Base-by-base conservation (phyloP, 164 flowering plant species). In the Sextonia rubra region DNA sequence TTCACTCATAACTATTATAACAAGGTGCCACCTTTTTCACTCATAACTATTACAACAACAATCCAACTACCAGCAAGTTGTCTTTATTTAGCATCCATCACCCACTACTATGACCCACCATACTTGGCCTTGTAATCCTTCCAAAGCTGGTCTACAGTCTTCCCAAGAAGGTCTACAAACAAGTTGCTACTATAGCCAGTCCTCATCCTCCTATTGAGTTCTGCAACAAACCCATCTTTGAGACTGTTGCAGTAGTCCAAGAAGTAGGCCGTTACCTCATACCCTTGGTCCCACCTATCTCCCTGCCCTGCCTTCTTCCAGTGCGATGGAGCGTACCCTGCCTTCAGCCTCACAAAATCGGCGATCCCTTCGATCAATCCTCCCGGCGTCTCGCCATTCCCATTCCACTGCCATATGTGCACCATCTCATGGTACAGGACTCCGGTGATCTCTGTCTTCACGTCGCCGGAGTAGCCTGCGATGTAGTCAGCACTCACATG, bases 371-470 rank as follows among this genome's bases (percentile, higher is more conserved):
- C 92, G 1, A 82, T 86, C 60, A 89, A 61, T 2, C 88, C 88
- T 0, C n/a, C 18, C 2, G 60, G 60, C n/a, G 60, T n/a, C 60
- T n/a, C 20, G n/a, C 22, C 60, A 18, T n/a, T 86, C 0, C 90
- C 92, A 11, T 81, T 72, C 91, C 93, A 86, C 70, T 91, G 97
- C 93, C 93, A 91, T 0, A 84, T 44, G 29, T 90, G 94, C 1
- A 86, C 75, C 73, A 75, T 64, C 72, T 90, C 90, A 44, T 90
- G 95, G 74, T 85, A 89, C 0, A 87, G 14, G 2, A 89, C 84
- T 0, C 91, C 91, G 0, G 80, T 77, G 65, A 89, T 18, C 64
- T 87, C 94, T 47, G 66, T 74, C 75, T 65, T 85, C 44, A 87
- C 72, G 27, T 90, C 86, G 4, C 89, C 90, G 0, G 74, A 12